Evolutionary conservation across 345 rosid species (phyloP).

Genomic region (Pistacia integerrima): DNA sequence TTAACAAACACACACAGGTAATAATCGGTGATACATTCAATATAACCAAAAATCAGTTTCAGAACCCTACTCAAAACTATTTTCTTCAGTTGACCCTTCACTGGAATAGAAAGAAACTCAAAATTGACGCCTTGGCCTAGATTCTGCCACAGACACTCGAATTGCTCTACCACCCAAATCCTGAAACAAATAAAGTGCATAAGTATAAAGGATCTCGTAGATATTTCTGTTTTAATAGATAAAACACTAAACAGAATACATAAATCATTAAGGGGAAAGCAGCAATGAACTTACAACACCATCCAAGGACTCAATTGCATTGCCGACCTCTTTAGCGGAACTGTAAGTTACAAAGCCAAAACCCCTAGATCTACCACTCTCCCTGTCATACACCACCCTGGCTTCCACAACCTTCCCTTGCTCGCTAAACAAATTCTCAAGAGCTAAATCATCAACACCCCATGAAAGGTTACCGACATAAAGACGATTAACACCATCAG

Average conservation of each 20-base stretch:
- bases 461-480: conserved; percentile 93
- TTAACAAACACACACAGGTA: neutral
- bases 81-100: neutral
- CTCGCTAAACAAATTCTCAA: conserved; percentile 80
- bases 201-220: neutral
- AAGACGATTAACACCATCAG: conserved; percentile 45
- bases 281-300: conserved; percentile 67
- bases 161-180: conserved; percentile 87
- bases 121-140: conserved; percentile 78
- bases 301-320: conserved; percentile 68
- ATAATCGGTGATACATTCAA: neutral
- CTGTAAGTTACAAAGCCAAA: conserved; percentile 90
- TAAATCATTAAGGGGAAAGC: neutral
- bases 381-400: conserved; percentile 89
- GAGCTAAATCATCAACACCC: conserved; percentile 88
- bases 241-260: neutral
- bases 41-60: neutral
- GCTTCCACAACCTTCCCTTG: conserved; percentile 90
- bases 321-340: conserved; percentile 74
- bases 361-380: conserved; percentile 94
- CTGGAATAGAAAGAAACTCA: conserved; percentile 33
- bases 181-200: conserved; percentile 39
- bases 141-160: conserved; percentile 84
- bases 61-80: neutral
- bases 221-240: neutral